phyloP scores from a whole-genome alignment of 495 filamentous ascomycete genomes.

The Chaetomium cochliodes region DNA sequence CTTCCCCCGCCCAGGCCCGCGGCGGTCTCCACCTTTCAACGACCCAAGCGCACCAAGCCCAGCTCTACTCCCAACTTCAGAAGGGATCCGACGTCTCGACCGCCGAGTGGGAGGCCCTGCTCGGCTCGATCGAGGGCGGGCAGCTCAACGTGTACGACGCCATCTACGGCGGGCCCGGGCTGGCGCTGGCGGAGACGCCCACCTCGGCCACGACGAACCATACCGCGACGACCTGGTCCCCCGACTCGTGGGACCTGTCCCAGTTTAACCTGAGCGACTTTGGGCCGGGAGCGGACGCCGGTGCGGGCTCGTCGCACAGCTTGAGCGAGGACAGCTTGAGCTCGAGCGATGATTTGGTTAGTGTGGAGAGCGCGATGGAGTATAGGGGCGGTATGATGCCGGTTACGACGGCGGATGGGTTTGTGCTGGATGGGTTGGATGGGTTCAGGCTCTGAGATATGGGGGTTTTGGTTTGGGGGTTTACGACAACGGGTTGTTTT shows the following conservation, averaged over 20 bases:
- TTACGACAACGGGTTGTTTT: not conserved
- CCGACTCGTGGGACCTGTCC: conserved; percentile 56
- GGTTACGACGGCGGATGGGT: conserved; percentile 31
- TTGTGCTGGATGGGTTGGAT: conserved; percentile 44
- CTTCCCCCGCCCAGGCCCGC: conserved; percentile 40
- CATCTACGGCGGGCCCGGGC: conserved; percentile 70
- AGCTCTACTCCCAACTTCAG: conserved; percentile 31
- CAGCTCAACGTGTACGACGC: conserved; percentile 78
- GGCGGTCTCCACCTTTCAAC: conserved; percentile 30
- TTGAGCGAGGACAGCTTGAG: conserved; percentile 75
- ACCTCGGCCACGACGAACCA: conserved; percentile 30
- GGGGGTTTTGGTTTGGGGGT: not conserved
- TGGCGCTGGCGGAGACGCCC: conserved; percentile 41
- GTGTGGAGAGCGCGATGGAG: conserved; percentile 34
- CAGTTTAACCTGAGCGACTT: conserved; percentile 50
- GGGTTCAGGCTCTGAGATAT: conserved; percentile 4
- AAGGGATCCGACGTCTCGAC: conserved; percentile 49
- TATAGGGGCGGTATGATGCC: conserved; percentile 24
- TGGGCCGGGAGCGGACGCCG: conserved; percentile 22
- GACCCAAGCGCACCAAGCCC: conserved; percentile 29
- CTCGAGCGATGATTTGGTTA: conserved; percentile 49
- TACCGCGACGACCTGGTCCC: conserved; percentile 45
- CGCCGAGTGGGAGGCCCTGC: conserved; percentile 75
- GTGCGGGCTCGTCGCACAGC: conserved; percentile 57
- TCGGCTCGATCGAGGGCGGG: conserved; percentile 74